phyloP scores from a whole-genome alignment of 2,329 filamentous ascomycete species.

The Xylariomycetidae sp. region DNA sequence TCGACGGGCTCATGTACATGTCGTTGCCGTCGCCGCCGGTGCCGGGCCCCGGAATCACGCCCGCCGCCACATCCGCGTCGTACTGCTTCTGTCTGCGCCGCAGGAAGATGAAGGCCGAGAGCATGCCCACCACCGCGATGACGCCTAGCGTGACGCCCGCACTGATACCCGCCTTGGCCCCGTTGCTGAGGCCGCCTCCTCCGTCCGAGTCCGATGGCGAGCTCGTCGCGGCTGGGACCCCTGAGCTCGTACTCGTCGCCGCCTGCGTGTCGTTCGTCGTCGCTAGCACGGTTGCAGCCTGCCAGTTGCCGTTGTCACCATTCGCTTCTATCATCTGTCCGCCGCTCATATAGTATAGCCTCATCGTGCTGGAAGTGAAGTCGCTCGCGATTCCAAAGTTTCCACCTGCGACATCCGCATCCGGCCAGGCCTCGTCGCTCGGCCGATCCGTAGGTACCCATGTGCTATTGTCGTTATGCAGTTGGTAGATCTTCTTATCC shows the following conservation, averaged over 20 bases:
- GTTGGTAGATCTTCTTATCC: conserved; percentile 29
- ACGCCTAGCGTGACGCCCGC: conserved; percentile 30
- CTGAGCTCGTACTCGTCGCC: conserved; percentile 2
- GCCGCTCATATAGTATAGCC: conserved; percentile 32
- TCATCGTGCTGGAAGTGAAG: conserved; percentile 15
- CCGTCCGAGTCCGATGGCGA: not conserved
- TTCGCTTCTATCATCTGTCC: conserved; percentile 26
- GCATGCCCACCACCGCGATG: conserved; percentile 24
- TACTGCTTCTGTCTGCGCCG: conserved; percentile 18
- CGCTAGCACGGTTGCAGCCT: conserved; percentile 20
- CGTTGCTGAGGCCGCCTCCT: conserved; percentile 23
- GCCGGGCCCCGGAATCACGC: too few species aligned
- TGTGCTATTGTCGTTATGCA: conserved; percentile 17
- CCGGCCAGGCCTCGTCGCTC: conserved; percentile 15
- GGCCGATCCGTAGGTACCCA: conserved; percentile 22
- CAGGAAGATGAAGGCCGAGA: conserved; percentile 22
- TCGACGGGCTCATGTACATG: conserved; percentile 3
- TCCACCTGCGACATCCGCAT: conserved; percentile 20
- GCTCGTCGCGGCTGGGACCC: not conserved
- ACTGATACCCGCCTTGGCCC: conserved; percentile 31
- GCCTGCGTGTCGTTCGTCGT: conserved; percentile 17
- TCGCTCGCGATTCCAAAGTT: conserved; percentile 26
- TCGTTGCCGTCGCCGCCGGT: conserved; percentile 4
- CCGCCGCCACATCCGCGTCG: conserved; percentile 12
- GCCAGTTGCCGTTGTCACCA: conserved; percentile 25